These are phyloP conservation scores for Fremontodendron californicum DNA, from an alignment of 345 rosid species.

Conservation along the genomic window DNA sequence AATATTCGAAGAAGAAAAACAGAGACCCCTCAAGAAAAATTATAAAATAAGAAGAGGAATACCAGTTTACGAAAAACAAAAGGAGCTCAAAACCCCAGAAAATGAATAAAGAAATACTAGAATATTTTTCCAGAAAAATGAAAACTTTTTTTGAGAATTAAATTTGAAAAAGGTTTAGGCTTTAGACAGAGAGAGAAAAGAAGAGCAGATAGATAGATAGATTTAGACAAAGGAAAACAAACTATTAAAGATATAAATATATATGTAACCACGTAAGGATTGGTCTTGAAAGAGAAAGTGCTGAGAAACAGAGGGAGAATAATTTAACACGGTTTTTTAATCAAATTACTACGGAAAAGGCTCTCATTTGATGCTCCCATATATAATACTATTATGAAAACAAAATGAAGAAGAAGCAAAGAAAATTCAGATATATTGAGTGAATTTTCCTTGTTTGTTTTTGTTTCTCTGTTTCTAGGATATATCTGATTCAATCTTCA, in stretches of 20 bases:
- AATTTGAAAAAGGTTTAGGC: background rate
- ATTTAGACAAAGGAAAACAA: conserved; percentile 8
- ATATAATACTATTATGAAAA: background rate
- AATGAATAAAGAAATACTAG: conserved; percentile 7
- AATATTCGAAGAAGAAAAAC: background rate
- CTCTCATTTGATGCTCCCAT: background rate
- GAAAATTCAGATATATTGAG: background rate
- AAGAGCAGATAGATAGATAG: background rate
- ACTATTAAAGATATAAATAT: background rate
- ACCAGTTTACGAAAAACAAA: background rate
- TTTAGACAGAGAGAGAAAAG: background rate
- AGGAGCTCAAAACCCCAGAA: conserved; percentile 21
- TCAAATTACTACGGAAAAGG: background rate
- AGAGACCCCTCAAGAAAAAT: conserved; percentile 1
- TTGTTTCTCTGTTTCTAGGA: background rate
- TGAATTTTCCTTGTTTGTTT: background rate
- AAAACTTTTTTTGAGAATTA: background rate
- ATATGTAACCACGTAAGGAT: background rate
- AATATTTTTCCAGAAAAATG: background rate
- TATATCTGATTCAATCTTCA: background rate
- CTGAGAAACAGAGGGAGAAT: conserved; percentile 2
- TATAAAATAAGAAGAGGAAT: background rate
- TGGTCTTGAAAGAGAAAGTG: conserved; percentile 5
- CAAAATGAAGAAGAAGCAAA: background rate
- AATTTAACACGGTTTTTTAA: background rate